Conservation (phyloP, 176 grass and related monocot species). For the Rhynchospora tenuis region DNA sequence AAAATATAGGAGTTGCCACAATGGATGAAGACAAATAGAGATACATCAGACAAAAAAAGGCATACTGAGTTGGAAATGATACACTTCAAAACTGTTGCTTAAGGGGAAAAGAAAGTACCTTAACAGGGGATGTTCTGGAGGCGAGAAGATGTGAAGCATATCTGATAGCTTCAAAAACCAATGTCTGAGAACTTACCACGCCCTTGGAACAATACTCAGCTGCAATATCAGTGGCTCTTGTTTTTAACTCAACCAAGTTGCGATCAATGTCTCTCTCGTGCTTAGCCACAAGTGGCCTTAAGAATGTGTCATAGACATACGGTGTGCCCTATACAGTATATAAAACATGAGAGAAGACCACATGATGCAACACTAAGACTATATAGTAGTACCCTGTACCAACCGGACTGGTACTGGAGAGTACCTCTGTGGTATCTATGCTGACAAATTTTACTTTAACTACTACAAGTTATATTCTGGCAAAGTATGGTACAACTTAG, state of each 20-base stretch:
- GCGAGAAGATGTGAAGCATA: slow-evolving; percentile 27
- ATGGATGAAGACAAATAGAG: no score
- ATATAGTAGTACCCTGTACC: not conserved
- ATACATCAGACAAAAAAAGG: not conserved
- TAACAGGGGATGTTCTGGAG: not conserved
- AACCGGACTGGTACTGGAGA: not conserved
- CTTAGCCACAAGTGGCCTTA: slow-evolving; percentile 39
- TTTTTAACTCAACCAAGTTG: slow-evolving; percentile 37
- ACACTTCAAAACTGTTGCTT: not conserved
- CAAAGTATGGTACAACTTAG: not conserved
- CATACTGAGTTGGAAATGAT: not conserved
- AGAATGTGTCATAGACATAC: slow-evolving; percentile 49
- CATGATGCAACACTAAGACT: not conserved
- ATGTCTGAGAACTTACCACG: slow-evolving; percentile 22
- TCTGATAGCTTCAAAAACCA: slow-evolving; percentile 22
- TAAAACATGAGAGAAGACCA: not conserved
- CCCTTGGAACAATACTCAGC: slow-evolving; percentile 29
- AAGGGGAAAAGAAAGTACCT: slow-evolving; percentile 2
- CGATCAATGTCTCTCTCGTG: slow-evolving; percentile 66
- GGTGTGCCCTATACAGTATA: slow-evolving; percentile 36
- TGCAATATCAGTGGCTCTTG: slow-evolving; percentile 31
- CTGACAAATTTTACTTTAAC: not conserved
- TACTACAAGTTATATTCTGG: not conserved
- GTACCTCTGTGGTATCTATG: not conserved
- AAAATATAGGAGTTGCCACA: not conserved